These are phyloP conservation scores for Yamadazyma takamatsuzukensis DNA, from an alignment of 805 yeast genomes.

Conservation along the genomic window DNA sequence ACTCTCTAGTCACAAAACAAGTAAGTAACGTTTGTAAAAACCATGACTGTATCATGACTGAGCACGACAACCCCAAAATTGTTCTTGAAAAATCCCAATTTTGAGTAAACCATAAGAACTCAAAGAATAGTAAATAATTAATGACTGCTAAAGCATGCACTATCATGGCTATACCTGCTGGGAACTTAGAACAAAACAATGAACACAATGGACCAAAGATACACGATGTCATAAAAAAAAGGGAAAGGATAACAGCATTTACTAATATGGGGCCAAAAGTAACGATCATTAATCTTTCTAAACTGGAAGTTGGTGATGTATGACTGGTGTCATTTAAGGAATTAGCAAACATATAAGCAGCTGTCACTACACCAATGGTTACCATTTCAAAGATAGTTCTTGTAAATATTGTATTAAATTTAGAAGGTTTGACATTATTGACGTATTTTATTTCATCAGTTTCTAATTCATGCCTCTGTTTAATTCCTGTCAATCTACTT, in stretches of 20 bases:
- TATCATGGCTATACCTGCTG: conserved; percentile 51
- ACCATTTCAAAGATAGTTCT: conserved; percentile 38
- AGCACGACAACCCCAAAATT: conserved; percentile 56
- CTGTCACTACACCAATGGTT: conserved; percentile 29
- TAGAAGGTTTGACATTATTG: conserved; percentile 49
- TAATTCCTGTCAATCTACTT: conserved; percentile 55
- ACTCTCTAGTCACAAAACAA: conserved; percentile 57
- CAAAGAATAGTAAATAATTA: conserved; percentile 53
- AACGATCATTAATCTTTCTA: conserved; percentile 42
- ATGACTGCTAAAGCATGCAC: conserved; percentile 55
- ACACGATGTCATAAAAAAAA: conserved; percentile 43
- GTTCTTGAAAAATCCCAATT: conserved; percentile 61
- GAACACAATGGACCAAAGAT: conserved; percentile 48
- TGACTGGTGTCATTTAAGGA: conserved; percentile 45
- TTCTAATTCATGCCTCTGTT: conserved; percentile 33
- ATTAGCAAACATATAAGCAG: conserved; percentile 53
- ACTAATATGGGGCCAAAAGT: conserved; percentile 46
- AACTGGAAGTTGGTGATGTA: conserved; percentile 33
- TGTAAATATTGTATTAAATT: conserved; percentile 38
- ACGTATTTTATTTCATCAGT: conserved; percentile 30
- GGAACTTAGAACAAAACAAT: conserved; percentile 41
- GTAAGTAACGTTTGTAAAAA: conserved; percentile 52
- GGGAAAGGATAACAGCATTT: conserved; percentile 38
- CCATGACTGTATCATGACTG: conserved; percentile 53
- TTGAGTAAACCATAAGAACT: conserved; percentile 63